A percentile compares a stretch with the other conserved stretches of the same genome.
Conservation (phyloP, 108 stramenopile species). For the Aureococcus anophagefferens region DNA sequence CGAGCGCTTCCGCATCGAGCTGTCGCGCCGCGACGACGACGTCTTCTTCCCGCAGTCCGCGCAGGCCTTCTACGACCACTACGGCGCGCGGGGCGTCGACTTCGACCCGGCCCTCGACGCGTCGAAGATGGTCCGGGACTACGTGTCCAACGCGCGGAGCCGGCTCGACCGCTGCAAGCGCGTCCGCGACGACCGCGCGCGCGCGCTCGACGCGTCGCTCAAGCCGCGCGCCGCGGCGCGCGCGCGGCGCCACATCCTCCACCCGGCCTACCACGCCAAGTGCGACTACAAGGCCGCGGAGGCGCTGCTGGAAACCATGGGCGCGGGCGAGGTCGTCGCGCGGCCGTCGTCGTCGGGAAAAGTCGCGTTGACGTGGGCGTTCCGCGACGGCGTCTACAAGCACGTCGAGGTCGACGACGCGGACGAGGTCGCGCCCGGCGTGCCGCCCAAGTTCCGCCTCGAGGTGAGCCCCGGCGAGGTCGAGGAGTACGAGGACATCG, state of each 20-base stretch:
- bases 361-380: conserved; percentile 27
- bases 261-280: conserved; percentile 22
- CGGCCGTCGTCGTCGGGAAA: conserved; percentile 27
- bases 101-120: conserved; percentile 13
- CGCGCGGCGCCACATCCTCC: conserved; percentile 19
- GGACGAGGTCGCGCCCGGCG: neutral
- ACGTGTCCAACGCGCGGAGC: neutral
- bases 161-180: neutral
- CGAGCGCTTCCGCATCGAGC: neutral
- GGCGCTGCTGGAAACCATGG: conserved; percentile 12
- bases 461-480: neutral
- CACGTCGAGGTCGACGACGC: conserved; percentile 24
- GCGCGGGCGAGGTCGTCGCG: conserved; percentile 21
- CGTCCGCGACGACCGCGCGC: neutral
- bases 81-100: neutral
- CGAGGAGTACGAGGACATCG: conserved; percentile 28
- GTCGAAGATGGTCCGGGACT: conserved; percentile 5
- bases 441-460: no score
- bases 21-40: neutral
- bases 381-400: conserved; percentile 25
- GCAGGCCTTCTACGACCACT: neutral
- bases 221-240: neutral
- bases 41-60: neutral
- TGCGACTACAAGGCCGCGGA: conserved; percentile 23
- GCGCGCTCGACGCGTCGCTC: neutral